phyloP scores from a whole-genome alignment of 176 grass and related monocot species.

The Neostapfia colusana region DNA sequence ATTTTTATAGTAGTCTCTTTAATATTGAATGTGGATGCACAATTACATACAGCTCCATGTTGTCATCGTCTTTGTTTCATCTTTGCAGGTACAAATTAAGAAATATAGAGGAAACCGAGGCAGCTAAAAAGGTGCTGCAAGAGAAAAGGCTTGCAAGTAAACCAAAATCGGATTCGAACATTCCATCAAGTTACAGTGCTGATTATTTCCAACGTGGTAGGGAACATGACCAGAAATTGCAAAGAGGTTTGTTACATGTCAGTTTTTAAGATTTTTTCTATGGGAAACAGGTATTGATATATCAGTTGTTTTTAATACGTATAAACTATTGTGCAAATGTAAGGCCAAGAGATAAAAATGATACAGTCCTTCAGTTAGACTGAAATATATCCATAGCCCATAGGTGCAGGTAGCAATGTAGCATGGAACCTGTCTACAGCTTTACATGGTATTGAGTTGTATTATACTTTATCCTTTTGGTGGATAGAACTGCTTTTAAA shows the following conservation, averaged over 20 bases:
- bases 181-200: conserved; percentile 93
- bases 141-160: conserved; percentile 84
- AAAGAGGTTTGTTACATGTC: conserved; percentile 66
- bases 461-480: no score
- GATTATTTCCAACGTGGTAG: conserved; percentile 90
- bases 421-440: no score
- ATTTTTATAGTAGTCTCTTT: background rate
- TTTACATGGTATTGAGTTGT: no score
- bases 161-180: conserved; percentile 79
- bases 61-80: no score
- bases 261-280: background rate
- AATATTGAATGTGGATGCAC: no score
- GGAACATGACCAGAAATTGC: conserved; percentile 86
- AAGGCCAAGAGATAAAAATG: background rate
- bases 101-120: conserved; percentile 99
- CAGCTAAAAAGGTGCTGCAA: conserved; percentile 88
- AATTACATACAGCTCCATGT: conserved; percentile 12
- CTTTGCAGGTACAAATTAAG: conserved; percentile 77
- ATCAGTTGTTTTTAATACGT: background rate
- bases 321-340: background rate
- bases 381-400: no score
- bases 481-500: no score
- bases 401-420: no score
- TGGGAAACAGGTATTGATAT: background rate
- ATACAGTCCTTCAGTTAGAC: no score